Evolutionary conservation across 345 rosid genomes (phyloP).

Genomic region (Sisymbrium altissimum): DNA sequence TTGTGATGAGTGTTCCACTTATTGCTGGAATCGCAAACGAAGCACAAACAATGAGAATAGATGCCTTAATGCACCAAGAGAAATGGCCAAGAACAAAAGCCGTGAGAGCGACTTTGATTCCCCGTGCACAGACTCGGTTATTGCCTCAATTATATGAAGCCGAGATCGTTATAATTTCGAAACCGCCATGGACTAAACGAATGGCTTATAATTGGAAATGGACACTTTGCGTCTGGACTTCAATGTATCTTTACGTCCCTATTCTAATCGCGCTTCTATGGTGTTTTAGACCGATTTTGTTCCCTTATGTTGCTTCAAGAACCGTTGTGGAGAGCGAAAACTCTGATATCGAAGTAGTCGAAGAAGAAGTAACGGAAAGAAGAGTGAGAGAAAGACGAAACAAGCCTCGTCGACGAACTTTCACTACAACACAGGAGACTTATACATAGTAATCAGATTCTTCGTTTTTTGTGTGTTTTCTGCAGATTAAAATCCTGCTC

Average conservation of each 20-base stretch:
- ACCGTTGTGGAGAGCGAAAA: not conserved
- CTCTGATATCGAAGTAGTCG: conserved; percentile 7
- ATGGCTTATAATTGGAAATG: conserved; percentile 72
- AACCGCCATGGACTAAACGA: conserved; percentile 62
- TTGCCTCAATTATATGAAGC: conserved; percentile 74
- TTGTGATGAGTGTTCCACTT: conserved; percentile 57
- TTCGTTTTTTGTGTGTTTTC: not conserved
- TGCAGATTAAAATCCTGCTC: not conserved
- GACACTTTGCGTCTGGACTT: conserved; percentile 70
- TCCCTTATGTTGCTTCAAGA: conserved; percentile 25
- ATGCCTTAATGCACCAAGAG: conserved; percentile 53
- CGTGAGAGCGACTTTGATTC: conserved; percentile 51
- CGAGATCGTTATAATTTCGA: conserved; percentile 46
- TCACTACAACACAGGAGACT: not conserved
- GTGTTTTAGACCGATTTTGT: conserved; percentile 45
- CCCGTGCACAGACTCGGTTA: conserved; percentile 54
- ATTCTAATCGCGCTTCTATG: conserved; percentile 38
- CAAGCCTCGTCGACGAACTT: conserved; percentile 24
- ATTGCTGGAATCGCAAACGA: conserved; percentile 59
- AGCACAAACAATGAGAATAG: conserved; percentile 51
- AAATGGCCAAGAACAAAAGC: conserved; percentile 52
- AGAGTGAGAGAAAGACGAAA: conserved; percentile 46
- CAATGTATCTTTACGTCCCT: conserved; percentile 42
- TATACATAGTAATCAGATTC: not conserved
- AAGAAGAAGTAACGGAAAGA: conserved; percentile 25